A percentile compares a stretch with the other conserved stretches of the same genome.
phyloP scores from a whole-genome alignment of 78 protist genomes.

The Planoprotostelium fungivorum region DNA sequence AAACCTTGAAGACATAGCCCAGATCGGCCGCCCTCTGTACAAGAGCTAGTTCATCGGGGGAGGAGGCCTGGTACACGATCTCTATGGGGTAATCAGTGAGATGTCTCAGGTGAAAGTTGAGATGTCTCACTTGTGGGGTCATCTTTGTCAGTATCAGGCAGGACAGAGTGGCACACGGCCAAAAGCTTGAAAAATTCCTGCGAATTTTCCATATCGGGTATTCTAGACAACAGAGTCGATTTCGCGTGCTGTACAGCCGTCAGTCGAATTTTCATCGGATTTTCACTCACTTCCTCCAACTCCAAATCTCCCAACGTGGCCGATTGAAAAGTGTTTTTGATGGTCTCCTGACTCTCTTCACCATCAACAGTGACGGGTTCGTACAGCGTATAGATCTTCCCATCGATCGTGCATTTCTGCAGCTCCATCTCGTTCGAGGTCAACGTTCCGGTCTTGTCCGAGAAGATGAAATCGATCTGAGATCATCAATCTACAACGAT shows the following conservation, averaged over 20 bases:
- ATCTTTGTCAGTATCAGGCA: conserved; percentile 66
- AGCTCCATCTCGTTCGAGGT: conserved; percentile 70
- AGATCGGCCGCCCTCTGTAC: conserved; percentile 70
- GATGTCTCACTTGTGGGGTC: too few relatives aligned
- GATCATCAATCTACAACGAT: not conserved
- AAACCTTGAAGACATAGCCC: conserved; percentile 45
- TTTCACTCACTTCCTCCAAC: not conserved
- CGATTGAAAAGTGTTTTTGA: not conserved
- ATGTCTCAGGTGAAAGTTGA: too few relatives aligned
- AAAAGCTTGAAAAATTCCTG: conserved; percentile 54
- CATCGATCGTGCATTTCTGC: conserved; percentile 44
- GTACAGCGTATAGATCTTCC: conserved; percentile 19
- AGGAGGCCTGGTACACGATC: conserved; percentile 32
- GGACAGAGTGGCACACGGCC: conserved; percentile 77
- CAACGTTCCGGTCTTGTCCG: conserved; percentile 73
- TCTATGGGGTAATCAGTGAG: not conserved
- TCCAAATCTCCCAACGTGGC: not conserved
- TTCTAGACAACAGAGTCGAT: too few relatives aligned
- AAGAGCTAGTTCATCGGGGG: conserved; percentile 77
- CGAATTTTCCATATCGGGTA: too few relatives aligned
- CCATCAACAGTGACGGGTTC: not conserved
- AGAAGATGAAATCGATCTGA: conserved; percentile 63
- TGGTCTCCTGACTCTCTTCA: conserved; percentile 11
- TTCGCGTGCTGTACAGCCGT: too few relatives aligned
- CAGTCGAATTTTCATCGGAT: too few relatives aligned